A percentile compares a stretch with the other conserved stretches of the same genome.
These are phyloP conservation scores for Coniochaeta ligniaria DNA, from an alignment of 2,329 filamentous ascomycete genomes.

Conservation along the genomic window DNA sequence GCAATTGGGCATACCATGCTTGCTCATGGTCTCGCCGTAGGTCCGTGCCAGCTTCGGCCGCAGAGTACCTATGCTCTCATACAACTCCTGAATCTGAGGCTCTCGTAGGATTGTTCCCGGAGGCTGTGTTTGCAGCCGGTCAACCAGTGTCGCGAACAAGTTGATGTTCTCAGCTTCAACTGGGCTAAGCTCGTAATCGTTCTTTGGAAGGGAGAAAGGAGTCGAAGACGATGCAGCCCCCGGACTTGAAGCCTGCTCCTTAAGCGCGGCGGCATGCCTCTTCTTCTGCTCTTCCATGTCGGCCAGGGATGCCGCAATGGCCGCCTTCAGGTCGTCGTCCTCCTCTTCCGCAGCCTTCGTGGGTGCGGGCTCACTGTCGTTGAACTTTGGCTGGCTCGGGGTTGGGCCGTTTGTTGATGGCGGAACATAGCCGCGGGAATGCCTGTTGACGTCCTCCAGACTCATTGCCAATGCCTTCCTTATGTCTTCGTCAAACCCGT, in stretches of 20 bases:
- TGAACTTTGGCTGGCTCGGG: slow-evolving; percentile 23
- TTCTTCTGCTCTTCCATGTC: slow-evolving; percentile 99
- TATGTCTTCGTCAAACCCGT: slow-evolving; percentile 89
- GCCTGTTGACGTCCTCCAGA: slow-evolving; percentile 79
- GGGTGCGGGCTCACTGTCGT: slow-evolving; percentile 22
- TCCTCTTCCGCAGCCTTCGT: slow-evolving; percentile 65
- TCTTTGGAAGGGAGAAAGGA: slow-evolving; percentile 64
- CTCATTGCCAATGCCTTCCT: slow-evolving; percentile 96
- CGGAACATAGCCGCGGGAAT: slow-evolving; percentile 62
- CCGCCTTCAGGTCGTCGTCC: slow-evolving; percentile 86
- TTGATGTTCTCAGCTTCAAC: slow-evolving; percentile 98
- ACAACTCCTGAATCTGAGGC: slow-evolving; percentile 95
- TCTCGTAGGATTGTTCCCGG: slow-evolving; percentile 94
- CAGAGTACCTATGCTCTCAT: slow-evolving; percentile 91
- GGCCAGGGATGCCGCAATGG: slow-evolving; percentile 86
- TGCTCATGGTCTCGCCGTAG: slow-evolving; percentile 99
- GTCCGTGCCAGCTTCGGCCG: slow-evolving; percentile 90
- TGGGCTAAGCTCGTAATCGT: slow-evolving; percentile 87
- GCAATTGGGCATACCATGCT: slow-evolving; percentile 62
- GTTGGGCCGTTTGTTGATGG: slow-evolving; percentile 33
- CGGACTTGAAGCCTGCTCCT: slow-evolving; percentile 61
- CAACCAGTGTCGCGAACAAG: slow-evolving; percentile 86
- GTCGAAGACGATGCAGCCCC: slow-evolving; percentile 39
- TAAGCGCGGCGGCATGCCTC: slow-evolving; percentile 75
- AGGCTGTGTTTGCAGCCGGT: slow-evolving; percentile 88